Evolutionary conservation across 345 rosid species (phyloP).

Genomic region (Kernera saxatilis): DNA sequence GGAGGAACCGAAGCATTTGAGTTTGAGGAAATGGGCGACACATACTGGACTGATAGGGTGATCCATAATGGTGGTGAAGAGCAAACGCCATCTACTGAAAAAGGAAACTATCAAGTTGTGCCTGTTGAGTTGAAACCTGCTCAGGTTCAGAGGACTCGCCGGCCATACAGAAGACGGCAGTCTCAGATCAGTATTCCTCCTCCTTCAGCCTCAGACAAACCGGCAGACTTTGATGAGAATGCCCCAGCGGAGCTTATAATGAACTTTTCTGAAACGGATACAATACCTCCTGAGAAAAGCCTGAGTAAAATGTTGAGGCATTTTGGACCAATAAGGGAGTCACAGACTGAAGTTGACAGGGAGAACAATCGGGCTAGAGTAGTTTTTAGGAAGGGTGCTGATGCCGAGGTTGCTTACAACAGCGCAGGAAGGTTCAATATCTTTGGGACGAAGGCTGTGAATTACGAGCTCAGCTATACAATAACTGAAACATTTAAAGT

Average conservation of each 20-base stretch:
- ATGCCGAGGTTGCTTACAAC: conserved; percentile 75
- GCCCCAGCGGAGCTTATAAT: conserved; percentile 80
- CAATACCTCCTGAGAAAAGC: conserved; percentile 65
- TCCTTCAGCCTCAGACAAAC: conserved; percentile 35
- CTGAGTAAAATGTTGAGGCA: conserved; percentile 79
- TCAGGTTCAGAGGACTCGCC: conserved; percentile 42
- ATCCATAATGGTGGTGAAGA: conserved; percentile 83
- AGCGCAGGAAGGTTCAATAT: conserved; percentile 77
- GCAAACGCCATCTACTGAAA: conserved; percentile 46
- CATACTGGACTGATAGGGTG: conserved; percentile 91
- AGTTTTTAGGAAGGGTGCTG: conserved; percentile 64
- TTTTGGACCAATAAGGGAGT: conserved; percentile 73
- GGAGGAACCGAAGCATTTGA: conserved; percentile 70
- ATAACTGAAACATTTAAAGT: conserved; percentile 53
- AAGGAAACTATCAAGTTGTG: conserved; percentile 44
- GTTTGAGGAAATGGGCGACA: conserved; percentile 83
- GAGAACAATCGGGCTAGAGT: conserved; percentile 82
- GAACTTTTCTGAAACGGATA: conserved; percentile 59
- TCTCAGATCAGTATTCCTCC: conserved; percentile 35
- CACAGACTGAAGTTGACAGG: conserved; percentile 66
- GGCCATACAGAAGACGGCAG: conserved; percentile 56
- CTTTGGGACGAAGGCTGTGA: conserved; percentile 59
- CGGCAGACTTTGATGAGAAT: conserved; percentile 46
- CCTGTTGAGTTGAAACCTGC: conserved; percentile 48
- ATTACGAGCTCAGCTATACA: conserved; percentile 64